phyloP scores from a whole-genome alignment of 371 early-diverging fungal species.

The Zychaea mexicana region DNA sequence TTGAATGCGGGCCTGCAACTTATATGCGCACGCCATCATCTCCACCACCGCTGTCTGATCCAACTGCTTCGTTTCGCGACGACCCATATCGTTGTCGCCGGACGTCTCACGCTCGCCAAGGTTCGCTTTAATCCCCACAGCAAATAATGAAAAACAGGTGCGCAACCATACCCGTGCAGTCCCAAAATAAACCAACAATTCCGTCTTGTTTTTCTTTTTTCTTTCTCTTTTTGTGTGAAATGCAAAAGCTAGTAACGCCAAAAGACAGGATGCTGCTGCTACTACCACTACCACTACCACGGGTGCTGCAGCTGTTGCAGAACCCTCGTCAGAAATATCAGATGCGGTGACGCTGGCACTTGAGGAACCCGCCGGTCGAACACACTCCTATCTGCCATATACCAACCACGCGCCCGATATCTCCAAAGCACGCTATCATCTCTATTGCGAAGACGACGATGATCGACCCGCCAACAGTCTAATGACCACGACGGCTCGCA shows the following conservation, averaged over 20 bases:
- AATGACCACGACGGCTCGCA: not conserved
- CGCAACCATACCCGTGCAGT: too few relatives aligned
- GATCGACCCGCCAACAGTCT: conserved; percentile 6
- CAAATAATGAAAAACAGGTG: not conserved
- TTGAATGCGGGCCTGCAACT: not conserved
- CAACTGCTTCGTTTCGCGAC: not conserved
- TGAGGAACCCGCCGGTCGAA: conserved; percentile 13
- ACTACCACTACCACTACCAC: not conserved
- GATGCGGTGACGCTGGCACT: conserved; percentile 12
- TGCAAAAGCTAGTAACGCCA: not conserved
- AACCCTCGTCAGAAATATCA: conserved; percentile 6
- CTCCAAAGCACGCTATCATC: not conserved
- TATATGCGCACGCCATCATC: conserved; percentile 9
- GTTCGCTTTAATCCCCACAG: not conserved
- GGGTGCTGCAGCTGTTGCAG: too few relatives aligned
- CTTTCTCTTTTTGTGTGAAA: not conserved
- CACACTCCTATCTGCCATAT: conserved; percentile 38
- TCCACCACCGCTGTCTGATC: not conserved
- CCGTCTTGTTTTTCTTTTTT: not conserved
- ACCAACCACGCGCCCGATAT: conserved; percentile 33
- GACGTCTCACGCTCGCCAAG: conserved; percentile 8
- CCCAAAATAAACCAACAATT: not conserved
- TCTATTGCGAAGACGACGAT: conserved; percentile 16
- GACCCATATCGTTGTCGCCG: conserved; percentile 15
- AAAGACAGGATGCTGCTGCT: not conserved